Evolutionary conservation across 257 asterid genomes (phyloP), one percentile per base, ranked within the genome.

Genomic region (Buddleja alternifolia): DNA sequence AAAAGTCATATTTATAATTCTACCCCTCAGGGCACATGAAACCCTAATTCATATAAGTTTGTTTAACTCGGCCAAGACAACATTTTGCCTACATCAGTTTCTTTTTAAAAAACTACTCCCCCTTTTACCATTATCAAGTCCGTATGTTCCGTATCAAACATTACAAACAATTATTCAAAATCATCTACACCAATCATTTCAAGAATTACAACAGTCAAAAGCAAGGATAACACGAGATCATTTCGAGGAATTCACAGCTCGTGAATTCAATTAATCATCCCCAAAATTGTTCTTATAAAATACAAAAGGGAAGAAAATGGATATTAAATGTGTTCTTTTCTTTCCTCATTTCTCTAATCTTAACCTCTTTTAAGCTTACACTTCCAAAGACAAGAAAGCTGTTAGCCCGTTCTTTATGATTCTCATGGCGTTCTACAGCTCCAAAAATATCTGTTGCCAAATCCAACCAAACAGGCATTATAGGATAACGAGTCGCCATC

Each of bases 221-320:
- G 6, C 32, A 29, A 55, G 21, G 32, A 58, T n/a, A 4, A 9
- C 1, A 36, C 16, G 47, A 8, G 16, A 34, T 3, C 9, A 7
- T n/a, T 37, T 29, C 11, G 12, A 40, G 32, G 51, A 56, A 68
- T 32, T 68, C 55, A 34, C 73, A 62, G 66, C 60, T 45, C 15
- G 52, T 59, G 74, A 69, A 58, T 69, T 58, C 51, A 40, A 10
- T 32, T 16, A 60, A 37, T 12, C 29, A 41, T 46, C 36, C 21
- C 40, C 74, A 58, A 58, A 69, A 69, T 36, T 58, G 24, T 11
- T 46, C 17, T 46, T 55, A 14, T 42, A 23, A 29, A 32, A 29
- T 55, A 56, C 65, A 68, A 54, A 65, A 17, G n/a, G n/a, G 6
- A 67, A 39, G 64, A 29, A 29, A 29, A 29, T 29, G 72, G 19